These are phyloP conservation scores for Candida incommunis DNA, from an alignment of 805 yeast species.

Conservation along the genomic window DNA sequence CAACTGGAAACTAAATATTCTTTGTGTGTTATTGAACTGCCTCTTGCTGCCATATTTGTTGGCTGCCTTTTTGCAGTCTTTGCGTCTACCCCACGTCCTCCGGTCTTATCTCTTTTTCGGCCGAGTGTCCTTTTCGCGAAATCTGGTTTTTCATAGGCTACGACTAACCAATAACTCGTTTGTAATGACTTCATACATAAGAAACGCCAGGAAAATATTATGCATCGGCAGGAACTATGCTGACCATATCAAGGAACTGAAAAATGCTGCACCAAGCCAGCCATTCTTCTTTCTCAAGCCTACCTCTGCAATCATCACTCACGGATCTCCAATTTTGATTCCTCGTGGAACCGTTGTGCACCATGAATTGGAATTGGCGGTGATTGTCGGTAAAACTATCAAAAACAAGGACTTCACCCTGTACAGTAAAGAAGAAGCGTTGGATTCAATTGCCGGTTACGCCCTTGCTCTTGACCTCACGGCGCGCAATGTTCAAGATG, in stretches of 20 bases:
- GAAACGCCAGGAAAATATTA: constrained; percentile 43
- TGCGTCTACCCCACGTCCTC: too few species aligned
- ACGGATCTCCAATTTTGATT: constrained; percentile 53
- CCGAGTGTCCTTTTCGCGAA: too few species aligned
- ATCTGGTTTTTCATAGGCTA: too few species aligned
- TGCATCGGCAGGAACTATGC: constrained; percentile 96
- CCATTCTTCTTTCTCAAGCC: constrained; percentile 95
- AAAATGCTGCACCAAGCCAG: constrained; percentile 64
- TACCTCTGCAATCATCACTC: constrained; percentile 55
- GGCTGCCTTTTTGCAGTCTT: too few species aligned
- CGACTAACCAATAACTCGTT: too few species aligned
- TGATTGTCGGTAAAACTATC: constrained; percentile 51
- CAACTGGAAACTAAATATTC: too few species aligned
- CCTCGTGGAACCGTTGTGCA: constrained; percentile 75
- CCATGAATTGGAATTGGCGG: constrained; percentile 88
- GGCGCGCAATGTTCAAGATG: constrained; percentile 91
- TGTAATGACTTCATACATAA: too few species aligned
- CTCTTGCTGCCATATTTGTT: too few species aligned
- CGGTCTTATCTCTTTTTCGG: too few species aligned
- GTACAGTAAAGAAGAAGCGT: constrained; percentile 52
- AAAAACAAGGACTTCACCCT: constrained; percentile 41
- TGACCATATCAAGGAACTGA: constrained; percentile 87
- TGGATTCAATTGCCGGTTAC: constrained; percentile 72
- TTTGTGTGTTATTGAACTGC: too few species aligned
- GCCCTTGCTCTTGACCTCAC: constrained; percentile 88